These are phyloP conservation scores for Ascochyta viciae-villosae DNA, from an alignment of 2,329 filamentous ascomycete species.

Conservation along the genomic window DNA sequence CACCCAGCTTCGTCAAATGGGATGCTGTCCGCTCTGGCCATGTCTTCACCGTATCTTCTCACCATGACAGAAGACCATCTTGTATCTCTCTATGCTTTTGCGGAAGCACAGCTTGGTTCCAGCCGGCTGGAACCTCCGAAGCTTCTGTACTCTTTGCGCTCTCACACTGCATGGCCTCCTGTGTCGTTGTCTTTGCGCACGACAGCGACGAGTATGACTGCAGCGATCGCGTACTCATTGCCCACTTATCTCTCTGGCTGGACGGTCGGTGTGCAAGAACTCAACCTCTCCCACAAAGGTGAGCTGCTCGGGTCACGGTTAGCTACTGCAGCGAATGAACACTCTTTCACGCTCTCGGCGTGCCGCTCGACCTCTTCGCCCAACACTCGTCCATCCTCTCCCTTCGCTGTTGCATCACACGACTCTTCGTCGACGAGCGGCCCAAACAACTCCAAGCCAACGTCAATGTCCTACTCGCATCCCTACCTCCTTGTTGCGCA, in stretches of 20 bases:
- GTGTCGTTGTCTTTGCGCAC: conserved; percentile 83
- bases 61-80: conserved; percentile 78
- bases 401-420: conserved; percentile 35
- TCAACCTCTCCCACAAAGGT: conserved; percentile 67
- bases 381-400: conserved; percentile 36
- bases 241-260: conserved; percentile 79
- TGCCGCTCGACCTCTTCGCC: conserved; percentile 35
- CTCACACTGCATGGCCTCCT: conserved; percentile 79
- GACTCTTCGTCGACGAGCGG: conserved; percentile 25
- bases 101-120: conserved; percentile 5
- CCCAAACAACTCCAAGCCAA: conserved; percentile 50
- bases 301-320: conserved; percentile 58
- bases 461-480: conserved; percentile 66
- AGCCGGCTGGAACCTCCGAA: conserved; percentile 54
- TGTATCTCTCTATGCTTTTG: conserved; percentile 77
- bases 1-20: conserved; percentile 70
- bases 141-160: conserved; percentile 79
- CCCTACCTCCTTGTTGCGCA: conserved; percentile 86
- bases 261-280: conserved; percentile 90
- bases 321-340: conserved; percentile 58
- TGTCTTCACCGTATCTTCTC: conserved; percentile 76
- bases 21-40: conserved; percentile 73
- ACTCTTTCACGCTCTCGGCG: conserved; percentile 52
- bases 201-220: conserved; percentile 69
- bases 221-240: conserved; percentile 86